Evolutionary conservation across 73 alveolate genomes (phyloP).

Genomic region (Tetrahymena thermophila): DNA sequence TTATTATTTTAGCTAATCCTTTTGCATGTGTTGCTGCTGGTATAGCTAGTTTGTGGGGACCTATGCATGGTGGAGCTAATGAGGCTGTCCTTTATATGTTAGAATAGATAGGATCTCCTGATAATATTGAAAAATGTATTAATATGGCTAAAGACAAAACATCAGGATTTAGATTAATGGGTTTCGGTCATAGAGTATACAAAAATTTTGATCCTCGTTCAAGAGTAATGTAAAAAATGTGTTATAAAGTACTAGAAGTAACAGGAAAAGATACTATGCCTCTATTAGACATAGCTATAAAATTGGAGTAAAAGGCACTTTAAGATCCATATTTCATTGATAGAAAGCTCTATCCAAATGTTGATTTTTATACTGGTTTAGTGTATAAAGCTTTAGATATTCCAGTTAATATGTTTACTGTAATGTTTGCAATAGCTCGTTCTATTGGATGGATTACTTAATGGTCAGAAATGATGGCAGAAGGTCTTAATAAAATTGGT

Average conservation of each 20-base stretch:
- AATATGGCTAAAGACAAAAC: conserved; percentile 67
- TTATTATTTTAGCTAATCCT: conserved; percentile 73
- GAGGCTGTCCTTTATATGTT: conserved; percentile 87
- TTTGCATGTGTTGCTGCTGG: conserved; percentile 97
- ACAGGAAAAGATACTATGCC: conserved; percentile 8
- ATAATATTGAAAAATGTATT: conserved; percentile 55
- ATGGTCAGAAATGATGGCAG: conserved; percentile 94
- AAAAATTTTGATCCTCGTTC: conserved; percentile 61
- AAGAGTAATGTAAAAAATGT: conserved; percentile 41
- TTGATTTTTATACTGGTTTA: conserved; percentile 89
- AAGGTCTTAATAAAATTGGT: conserved; percentile 57
- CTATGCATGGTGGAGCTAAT: conserved; percentile 98
- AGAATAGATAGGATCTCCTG: conserved; percentile 56
- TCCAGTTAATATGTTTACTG: conserved; percentile 92
- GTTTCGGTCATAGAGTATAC: conserved; percentile 97
- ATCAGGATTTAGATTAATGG: conserved; percentile 84
- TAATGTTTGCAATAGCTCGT: conserved; percentile 89
- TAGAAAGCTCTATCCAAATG: conserved; percentile 93
- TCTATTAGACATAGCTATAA: conserved; percentile 53
- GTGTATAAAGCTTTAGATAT: conserved; percentile 85
- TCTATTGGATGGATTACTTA: conserved; percentile 91
- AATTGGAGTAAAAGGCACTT: conserved; percentile 76
- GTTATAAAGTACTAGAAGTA: conserved; percentile 21
- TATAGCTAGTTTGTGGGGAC: conserved; percentile 97
- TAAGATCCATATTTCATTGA: conserved; percentile 76